Percentiles rank a stretch among this genome's conserved stretches.
phyloP scores from a whole-genome alignment of 768 basidiomycete genomes.

The Boletellus sp. region DNA sequence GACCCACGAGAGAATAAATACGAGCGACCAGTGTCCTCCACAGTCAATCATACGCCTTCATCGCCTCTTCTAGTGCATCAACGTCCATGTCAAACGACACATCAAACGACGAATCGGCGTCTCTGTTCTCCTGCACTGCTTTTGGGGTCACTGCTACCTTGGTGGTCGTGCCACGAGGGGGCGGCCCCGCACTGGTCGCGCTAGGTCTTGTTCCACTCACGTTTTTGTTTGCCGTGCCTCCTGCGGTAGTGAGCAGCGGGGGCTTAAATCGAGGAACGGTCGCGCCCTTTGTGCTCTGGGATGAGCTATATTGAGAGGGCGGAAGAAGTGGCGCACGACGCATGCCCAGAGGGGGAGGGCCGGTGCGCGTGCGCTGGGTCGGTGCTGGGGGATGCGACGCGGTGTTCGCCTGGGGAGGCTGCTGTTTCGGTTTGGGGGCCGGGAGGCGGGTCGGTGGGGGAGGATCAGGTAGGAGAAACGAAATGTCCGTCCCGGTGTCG shows the following conservation, averaged over 20 bases:
- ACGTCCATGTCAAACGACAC: slow-evolving; percentile 29
- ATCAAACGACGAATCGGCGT: slow-evolving; percentile 32
- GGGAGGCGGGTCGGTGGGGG: background rate
- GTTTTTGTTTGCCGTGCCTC: background rate
- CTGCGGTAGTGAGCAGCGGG: slow-evolving; percentile 16
- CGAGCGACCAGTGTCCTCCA: background rate
- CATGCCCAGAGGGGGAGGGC: slow-evolving; percentile 29
- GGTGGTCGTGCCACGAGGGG: background rate
- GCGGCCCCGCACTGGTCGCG: background rate
- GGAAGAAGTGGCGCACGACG: slow-evolving; percentile 19
- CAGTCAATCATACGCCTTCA: slow-evolving; percentile 29
- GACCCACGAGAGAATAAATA: background rate
- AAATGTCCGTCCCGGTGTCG: slow-evolving; percentile 17
- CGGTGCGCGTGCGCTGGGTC: slow-evolving; percentile 13
- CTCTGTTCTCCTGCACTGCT: slow-evolving; percentile 1
- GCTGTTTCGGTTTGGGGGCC: background rate
- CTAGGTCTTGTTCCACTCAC: background rate
- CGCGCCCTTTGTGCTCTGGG: slow-evolving; percentile 18
- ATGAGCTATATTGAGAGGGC: slow-evolving; percentile 17
- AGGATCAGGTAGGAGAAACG: slow-evolving; percentile 10
- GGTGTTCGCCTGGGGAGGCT: background rate
- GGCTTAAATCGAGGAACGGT: slow-evolving; percentile 28
- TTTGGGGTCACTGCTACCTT: background rate
- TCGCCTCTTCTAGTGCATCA: slow-evolving; percentile 29
- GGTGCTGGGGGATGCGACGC: slow-evolving; percentile 2